Evolutionary conservation across 1,284 basidiomycete genomes (phyloP), one percentile per base, ranked within the genome.

Genomic region (Tilletiaria anomala): DNA sequence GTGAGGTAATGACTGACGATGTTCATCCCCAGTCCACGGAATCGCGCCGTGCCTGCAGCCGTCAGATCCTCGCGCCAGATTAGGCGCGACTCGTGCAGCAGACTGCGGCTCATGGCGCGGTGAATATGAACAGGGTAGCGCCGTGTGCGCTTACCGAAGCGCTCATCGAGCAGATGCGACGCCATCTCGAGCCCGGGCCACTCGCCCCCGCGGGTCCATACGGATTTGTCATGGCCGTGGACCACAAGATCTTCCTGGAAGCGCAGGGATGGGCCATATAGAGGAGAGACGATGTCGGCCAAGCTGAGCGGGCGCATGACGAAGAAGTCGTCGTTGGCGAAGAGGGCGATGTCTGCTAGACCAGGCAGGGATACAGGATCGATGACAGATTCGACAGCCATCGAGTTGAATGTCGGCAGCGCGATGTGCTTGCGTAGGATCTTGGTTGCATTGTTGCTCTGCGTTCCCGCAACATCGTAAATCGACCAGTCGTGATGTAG

Each of bases 271-370:
- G 50, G 50, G 2, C 57, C 53, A 22, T 44, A 56, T 1, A 57
- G 41, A 6, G 57, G 57, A 3, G 50, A 51, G 6, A 31, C 32
- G 17, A 57, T 20, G 32, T 57, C 54, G 22, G 39, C 43, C 3
- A 35, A 39, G 23, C 32, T 46, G 1, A 47, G 38, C 19, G 44
- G 39, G 21, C 44, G 37, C 2, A 39, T n/a, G 17, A 60, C 37
- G 51, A 60, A 60, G 19, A 56, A 51, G 37, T 60, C 57, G 33
- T 59, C 56, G 35, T 60, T 60, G 24, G 45, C 40, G 19, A 47
- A 51, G 32, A 58, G 2, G 29, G 53, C 49, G n/a, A 23, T 45
- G 8, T 58, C 56, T 8, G 37, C 33, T 6, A 54, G 44, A 2
- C 43, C 49, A 14, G 47, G 40, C 32, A 50, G 37, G 22, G 48